These are phyloP conservation scores for Chenopodium berlandieri DNA, from an alignment of 148 eudicot genomes.

Conservation along the genomic window DNA sequence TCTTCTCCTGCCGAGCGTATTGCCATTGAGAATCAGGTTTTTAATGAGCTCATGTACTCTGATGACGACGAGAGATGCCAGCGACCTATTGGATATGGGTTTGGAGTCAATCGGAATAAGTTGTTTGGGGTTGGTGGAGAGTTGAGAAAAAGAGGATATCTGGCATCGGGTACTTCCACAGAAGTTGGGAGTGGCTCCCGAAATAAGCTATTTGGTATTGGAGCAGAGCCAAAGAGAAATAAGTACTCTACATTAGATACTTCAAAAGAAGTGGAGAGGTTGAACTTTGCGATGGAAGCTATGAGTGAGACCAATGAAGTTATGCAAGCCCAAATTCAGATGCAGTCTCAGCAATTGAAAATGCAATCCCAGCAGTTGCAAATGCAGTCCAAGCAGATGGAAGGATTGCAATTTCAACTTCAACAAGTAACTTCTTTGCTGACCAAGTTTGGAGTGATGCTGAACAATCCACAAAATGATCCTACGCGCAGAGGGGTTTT, in stretches of 20 bases:
- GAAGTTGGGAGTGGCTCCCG: constrained; percentile 13
- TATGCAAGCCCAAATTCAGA: constrained; percentile 34
- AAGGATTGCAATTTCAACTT: constrained; percentile 32
- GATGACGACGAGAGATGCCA: constrained; percentile 31
- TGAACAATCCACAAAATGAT: constrained; percentile 28
- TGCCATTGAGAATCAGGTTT: constrained; percentile 37
- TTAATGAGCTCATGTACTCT: constrained; percentile 40
- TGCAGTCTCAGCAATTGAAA: constrained; percentile 36
- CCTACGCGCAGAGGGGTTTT: constrained; percentile 8
- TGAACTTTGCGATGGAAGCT: constrained; percentile 26
- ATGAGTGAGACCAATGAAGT: constrained; percentile 35
- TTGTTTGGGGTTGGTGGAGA: constrained; percentile 22
- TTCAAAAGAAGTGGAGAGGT: constrained; percentile 29
- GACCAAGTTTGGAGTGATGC: constrained; percentile 29
- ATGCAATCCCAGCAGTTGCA: constrained; percentile 32
- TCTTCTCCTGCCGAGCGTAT: constrained; percentile 22
- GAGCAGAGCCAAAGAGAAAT: constrained; percentile 17
- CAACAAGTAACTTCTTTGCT: constrained; percentile 35
- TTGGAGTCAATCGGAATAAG: constrained; percentile 28
- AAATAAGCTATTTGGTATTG: constrained; percentile 13
- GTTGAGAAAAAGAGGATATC: constrained; percentile 29
- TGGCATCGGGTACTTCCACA: constrained; percentile 10
- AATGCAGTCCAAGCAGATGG: constrained; percentile 38
- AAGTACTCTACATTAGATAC: constrained; percentile 20
- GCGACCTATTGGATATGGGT: constrained; percentile 34